Conservation (phyloP, 768 basidiomycete genomes). For the Lactifluus pinguis region DNA sequence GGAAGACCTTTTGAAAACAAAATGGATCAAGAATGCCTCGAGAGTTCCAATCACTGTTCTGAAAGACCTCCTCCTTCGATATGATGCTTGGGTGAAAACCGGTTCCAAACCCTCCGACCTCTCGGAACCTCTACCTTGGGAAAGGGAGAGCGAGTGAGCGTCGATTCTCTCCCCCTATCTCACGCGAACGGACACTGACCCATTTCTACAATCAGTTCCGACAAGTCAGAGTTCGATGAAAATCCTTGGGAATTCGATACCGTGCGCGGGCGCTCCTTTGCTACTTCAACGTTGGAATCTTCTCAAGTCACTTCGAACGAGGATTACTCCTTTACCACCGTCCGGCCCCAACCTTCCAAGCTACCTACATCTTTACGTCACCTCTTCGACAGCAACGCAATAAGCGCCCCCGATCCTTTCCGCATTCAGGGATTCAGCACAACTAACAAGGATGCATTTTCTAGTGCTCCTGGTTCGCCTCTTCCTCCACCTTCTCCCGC, state of each 20-base stretch:
- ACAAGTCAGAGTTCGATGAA: conserved; percentile 22
- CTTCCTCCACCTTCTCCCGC: conserved; percentile 24
- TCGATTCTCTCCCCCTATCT: conserved; percentile 1
- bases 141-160: conserved; percentile 47
- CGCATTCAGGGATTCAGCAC: conserved; percentile 32
- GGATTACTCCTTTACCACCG: conserved; percentile 31
- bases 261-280: conserved; percentile 36
- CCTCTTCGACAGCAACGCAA: conserved; percentile 58
- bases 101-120: conserved; percentile 30
- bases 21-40: conserved; percentile 77
- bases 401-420: conserved; percentile 32
- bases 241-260: conserved; percentile 74
- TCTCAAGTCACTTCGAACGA: conserved; percentile 1
- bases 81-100: conserved; percentile 59
- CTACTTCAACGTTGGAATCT: not conserved
- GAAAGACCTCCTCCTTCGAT: conserved; percentile 72
- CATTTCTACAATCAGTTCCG: conserved; percentile 21
- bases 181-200: conserved; percentile 19
- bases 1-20: conserved; percentile 79
- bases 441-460: conserved; percentile 15
- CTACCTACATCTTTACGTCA: conserved; percentile 71
- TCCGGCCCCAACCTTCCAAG: conserved; percentile 42
- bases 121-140: conserved; percentile 63
- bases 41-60: conserved; percentile 61
- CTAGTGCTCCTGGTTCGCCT: conserved; percentile 19